These are phyloP conservation scores for Carallia brachiata DNA, from an alignment of 345 rosid species.

Conservation along the genomic window DNA sequence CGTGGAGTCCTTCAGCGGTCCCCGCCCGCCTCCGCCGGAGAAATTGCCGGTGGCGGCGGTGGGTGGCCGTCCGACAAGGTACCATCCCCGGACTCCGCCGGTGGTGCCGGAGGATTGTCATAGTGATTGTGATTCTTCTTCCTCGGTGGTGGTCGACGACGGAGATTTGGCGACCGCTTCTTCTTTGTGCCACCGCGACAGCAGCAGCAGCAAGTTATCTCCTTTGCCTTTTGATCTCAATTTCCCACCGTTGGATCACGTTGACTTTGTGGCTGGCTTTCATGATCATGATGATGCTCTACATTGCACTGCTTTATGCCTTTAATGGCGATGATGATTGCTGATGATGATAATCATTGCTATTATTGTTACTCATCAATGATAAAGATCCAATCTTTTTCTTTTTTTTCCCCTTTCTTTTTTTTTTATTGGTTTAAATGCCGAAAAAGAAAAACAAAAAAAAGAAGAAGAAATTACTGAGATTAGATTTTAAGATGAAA, in stretches of 20 bases:
- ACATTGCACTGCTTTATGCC: conserved; percentile 78
- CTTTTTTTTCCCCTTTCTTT: conserved; percentile 3
- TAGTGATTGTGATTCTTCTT: conserved; percentile 93
- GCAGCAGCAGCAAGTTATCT: conserved; percentile 12
- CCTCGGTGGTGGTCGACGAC: conserved; percentile 79
- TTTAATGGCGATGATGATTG: conserved; percentile 38
- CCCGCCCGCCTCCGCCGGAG: conserved; percentile 39
- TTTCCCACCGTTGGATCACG: conserved; percentile 74
- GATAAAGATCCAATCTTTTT: conserved; percentile 11
- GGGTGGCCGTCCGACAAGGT: conserved; percentile 31
- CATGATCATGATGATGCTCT: conserved; percentile 58
- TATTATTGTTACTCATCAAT: neutral
- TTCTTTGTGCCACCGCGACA: conserved; percentile 23
- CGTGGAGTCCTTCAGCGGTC: conserved; percentile 88
- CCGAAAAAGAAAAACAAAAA: conserved; percentile 9
- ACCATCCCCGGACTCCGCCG: conserved; percentile 58
- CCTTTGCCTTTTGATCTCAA: conserved; percentile 79
- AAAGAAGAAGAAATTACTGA: neutral
- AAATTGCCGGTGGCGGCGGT: conserved; percentile 18
- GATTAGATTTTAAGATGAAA: conserved; percentile 30
- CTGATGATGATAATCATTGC: neutral
- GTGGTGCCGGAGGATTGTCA: conserved; percentile 77
- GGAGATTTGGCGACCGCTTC: conserved; percentile 53
- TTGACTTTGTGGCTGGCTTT: conserved; percentile 41
- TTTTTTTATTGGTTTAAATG: conserved; percentile 23